These are phyloP conservation scores for Russula brevipes DNA, from an alignment of 768 basidiomycete genomes.

Conservation along the genomic window DNA sequence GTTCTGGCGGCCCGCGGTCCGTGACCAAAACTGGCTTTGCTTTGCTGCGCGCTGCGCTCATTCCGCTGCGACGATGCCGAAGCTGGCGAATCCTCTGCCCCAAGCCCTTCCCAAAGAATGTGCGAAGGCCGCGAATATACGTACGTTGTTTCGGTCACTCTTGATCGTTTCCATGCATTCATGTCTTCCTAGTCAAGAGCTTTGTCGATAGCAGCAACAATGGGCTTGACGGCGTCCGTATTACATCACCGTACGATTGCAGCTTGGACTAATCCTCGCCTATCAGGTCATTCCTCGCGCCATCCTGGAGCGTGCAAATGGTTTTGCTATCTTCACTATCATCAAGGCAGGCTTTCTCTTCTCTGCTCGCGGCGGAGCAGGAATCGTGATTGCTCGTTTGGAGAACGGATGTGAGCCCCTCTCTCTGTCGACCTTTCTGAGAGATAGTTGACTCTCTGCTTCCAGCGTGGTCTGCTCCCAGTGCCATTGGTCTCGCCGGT, in stretches of 20 bases:
- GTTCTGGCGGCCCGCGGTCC: neutral
- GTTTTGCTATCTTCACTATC: slow-evolving; percentile 90
- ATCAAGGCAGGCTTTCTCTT: slow-evolving; percentile 69
- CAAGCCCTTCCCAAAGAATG: slow-evolving; percentile 77
- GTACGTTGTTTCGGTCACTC: slow-evolving; percentile 39
- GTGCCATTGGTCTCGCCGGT: slow-evolving; percentile 91
- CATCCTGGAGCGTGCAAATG: slow-evolving; percentile 53
- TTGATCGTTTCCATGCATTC: neutral
- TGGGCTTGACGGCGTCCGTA: slow-evolving; percentile 71
- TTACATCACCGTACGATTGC: neutral
- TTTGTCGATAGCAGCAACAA: slow-evolving; percentile 80
- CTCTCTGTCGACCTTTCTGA: neutral
- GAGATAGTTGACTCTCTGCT: neutral
- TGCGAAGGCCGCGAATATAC: slow-evolving; percentile 80
- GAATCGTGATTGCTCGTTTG: slow-evolving; percentile 82
- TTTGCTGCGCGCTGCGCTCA: neutral
- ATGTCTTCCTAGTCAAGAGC: slow-evolving; percentile 55
- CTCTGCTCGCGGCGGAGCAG: slow-evolving; percentile 76
- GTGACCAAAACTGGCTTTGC: neutral
- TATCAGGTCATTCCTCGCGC: slow-evolving; percentile 49
- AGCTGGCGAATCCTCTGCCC: slow-evolving; percentile 47
- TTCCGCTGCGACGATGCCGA: slow-evolving; percentile 22
- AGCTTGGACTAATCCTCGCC: neutral
- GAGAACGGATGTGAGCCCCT: slow-evolving; percentile 67
- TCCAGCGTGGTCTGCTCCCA: slow-evolving; percentile 87